Evolutionary conservation across 164 flowering plant genomes (phyloP), one percentile per base, ranked within the genome.

Genomic region (Nymphaea thermarum): DNA sequence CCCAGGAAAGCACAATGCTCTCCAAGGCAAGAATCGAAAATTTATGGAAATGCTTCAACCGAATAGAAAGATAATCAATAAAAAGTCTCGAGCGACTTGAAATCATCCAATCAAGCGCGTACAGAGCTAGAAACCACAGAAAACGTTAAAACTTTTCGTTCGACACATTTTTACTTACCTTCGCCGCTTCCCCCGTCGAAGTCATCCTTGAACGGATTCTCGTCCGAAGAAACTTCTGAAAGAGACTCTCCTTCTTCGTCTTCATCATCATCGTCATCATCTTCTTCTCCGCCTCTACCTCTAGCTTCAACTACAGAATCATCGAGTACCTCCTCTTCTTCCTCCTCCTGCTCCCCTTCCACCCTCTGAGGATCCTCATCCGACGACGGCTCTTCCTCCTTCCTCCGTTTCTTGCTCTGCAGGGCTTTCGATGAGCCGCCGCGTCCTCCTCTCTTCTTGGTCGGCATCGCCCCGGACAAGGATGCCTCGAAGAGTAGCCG

Each of bases 151-250:
- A 47, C 36, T 47, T 47, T 47, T 12, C 55, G 4, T 47, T 6
- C 12, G 55, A 47, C 7, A 47, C 3, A 47, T 2, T 7, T 12
- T 47, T 4, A 64, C 43, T 64, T 65, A 71, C 69, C 78, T 66
- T 45, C 78, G 44, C 77, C 90, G 36, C 82, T 90, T 60, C 78
- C 91, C 70, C 85, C 78, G 71, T 84, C 89, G 72, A 90, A 86
- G 79, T 93, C 91, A 74, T 84, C 86, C 3, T 87, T 70, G 53
- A 86, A 72, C 0, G 85, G 82, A 43, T 76, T 65, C 36, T 81
- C 88, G 68, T 86, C 90, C 2, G 85, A 82, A 45, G 82, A 84
- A 66, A 78, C 47, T 0, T 85, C 93, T 25, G 93, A 91, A 43
- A 64, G 80, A 63, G 87, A 80, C 36, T 66, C 70, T 60, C 63